Conservation (phyloP, 768 basidiomycete species). For the Amanita subjunquillea region DNA sequence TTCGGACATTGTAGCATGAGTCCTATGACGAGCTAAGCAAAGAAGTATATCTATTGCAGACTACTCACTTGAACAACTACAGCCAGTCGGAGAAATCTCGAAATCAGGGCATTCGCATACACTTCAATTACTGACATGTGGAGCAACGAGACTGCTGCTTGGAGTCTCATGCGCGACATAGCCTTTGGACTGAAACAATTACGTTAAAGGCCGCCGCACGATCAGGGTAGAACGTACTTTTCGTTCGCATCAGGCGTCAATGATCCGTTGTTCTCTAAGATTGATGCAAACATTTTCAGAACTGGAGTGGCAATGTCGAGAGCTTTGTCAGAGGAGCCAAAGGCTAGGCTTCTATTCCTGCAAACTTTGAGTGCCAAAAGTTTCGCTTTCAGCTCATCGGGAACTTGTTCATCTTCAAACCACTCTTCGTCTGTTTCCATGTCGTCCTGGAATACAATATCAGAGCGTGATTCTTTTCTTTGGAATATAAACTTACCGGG, state of each 20-base stretch:
- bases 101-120: constrained; percentile 47
- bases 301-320: constrained; percentile 65
- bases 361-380: constrained; percentile 72
- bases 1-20: constrained; percentile 78
- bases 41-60: neutral
- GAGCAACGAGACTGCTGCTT: constrained; percentile 72
- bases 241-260: constrained; percentile 35
- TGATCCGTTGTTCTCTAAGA: constrained; percentile 64
- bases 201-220: neutral
- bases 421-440: constrained; percentile 67
- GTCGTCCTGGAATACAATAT: constrained; percentile 31
- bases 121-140: constrained; percentile 56
- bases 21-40: constrained; percentile 42
- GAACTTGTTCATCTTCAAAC: constrained; percentile 57
- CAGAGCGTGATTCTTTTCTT: neutral
- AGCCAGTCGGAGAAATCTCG: constrained; percentile 59
- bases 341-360: constrained; percentile 69
- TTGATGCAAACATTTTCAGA: constrained; percentile 59
- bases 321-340: constrained; percentile 46
- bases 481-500: constrained; percentile 26
- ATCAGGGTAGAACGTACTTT: constrained; percentile 25
- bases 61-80: constrained; percentile 63
- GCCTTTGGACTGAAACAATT: constrained; percentile 37
- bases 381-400: constrained; percentile 54
- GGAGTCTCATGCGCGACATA: constrained; percentile 71